phyloP scores from a whole-genome alignment of 2,329 filamentous ascomycete species.

The Meredithiella fracta region DNA sequence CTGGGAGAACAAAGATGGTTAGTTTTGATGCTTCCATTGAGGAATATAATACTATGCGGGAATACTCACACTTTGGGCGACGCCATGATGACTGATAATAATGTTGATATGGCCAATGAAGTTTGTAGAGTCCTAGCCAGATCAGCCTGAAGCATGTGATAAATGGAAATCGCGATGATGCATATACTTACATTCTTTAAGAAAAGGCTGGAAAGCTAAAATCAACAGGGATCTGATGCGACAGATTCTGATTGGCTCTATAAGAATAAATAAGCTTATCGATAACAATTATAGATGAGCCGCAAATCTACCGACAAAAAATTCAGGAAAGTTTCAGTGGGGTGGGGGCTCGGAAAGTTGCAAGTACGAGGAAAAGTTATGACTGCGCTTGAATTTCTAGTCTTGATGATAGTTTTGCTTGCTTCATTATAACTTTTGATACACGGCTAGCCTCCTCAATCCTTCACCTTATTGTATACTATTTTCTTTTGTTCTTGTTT shows the following conservation, averaged over 20 bases:
- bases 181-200: not conserved
- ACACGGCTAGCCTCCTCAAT: not conserved
- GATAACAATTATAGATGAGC: slow-evolving; percentile 15
- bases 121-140: no score
- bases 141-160: not conserved
- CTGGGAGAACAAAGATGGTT: slow-evolving; percentile 25
- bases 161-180: not conserved
- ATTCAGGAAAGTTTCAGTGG: slow-evolving; percentile 13
- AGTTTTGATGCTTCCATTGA: slow-evolving; percentile 5
- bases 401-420: not conserved
- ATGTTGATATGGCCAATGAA: not conserved
- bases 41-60: no score
- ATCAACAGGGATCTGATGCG: slow-evolving; percentile 2
- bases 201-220: slow-evolving; percentile 6
- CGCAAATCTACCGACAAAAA: slow-evolving; percentile 14
- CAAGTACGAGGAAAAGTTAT: not conserved
- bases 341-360: slow-evolving; percentile 1
- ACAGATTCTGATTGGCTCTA: slow-evolving; percentile 13
- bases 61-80: slow-evolving; percentile 10
- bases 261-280: slow-evolving; percentile 10
- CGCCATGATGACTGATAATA: not conserved
- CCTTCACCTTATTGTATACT: not conserved
- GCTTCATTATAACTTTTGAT: not conserved
- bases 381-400: not conserved
- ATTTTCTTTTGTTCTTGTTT: not conserved